These are phyloP conservation scores for Colletotrichum orchidophilum DNA, from an alignment of 2,329 filamentous ascomycete genomes.

Conservation along the genomic window DNA sequence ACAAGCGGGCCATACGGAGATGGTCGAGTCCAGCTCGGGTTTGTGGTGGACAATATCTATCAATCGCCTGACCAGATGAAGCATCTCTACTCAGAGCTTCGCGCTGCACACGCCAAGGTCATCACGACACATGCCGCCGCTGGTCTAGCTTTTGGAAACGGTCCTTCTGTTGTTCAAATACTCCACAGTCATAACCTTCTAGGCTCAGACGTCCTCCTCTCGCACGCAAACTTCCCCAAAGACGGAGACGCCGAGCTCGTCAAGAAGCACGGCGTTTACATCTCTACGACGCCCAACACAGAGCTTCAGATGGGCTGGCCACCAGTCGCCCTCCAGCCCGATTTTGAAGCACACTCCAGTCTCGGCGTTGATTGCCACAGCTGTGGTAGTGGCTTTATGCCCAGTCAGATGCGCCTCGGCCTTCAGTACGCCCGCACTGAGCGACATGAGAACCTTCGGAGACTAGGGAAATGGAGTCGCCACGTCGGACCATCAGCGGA, in stretches of 20 bases:
- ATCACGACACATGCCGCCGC: conserved; percentile 44
- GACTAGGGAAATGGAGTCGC: conserved; percentile 36
- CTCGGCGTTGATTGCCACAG: conserved; percentile 42
- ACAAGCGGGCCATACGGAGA: conserved; percentile 21
- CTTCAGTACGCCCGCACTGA: conserved; percentile 36
- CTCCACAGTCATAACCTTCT: conserved; percentile 24
- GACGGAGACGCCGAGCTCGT: conserved; percentile 47
- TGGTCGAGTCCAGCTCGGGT: conserved; percentile 50
- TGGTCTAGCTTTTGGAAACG: neutral
- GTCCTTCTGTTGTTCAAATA: neutral
- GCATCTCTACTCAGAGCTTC: conserved; percentile 47
- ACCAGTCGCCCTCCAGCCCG: neutral
- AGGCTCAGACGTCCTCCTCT: conserved; percentile 33
- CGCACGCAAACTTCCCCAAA: conserved; percentile 42
- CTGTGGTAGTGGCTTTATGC: conserved; percentile 12
- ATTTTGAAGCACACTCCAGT: conserved; percentile 30
- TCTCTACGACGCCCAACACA: conserved; percentile 58
- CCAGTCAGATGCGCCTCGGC: conserved; percentile 35
- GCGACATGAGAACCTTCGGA: conserved; percentile 37
- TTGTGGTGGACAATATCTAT: conserved; percentile 54
- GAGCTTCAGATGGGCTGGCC: conserved; percentile 59
- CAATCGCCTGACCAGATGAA: conserved; percentile 48
- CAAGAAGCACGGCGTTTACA: conserved; percentile 41
- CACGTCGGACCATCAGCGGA: neutral
- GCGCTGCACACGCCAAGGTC: conserved; percentile 46